phyloP scores from a whole-genome alignment of 208 protist species.

The Trypanosoma grayi region DNA sequence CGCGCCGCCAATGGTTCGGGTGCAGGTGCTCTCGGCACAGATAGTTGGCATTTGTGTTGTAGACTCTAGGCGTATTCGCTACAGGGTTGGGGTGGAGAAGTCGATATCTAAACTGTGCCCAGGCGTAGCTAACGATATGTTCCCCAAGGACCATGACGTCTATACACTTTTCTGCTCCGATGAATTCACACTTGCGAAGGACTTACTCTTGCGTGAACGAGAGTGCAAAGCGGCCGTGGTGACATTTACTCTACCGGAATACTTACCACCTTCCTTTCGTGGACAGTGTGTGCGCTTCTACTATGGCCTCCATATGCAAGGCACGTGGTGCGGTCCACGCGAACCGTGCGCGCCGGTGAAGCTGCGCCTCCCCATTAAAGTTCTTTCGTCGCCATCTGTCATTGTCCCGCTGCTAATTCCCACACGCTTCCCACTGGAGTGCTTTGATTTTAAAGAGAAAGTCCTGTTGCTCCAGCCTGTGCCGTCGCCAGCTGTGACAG shows the following conservation, averaged over 20 bases:
- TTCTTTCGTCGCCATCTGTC: slow-evolving; percentile 14
- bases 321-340: neutral
- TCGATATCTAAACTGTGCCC: neutral
- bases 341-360: neutral
- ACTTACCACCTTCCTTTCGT: slow-evolving; percentile 43
- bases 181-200: slow-evolving; percentile 7
- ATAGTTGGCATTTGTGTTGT: slow-evolving; percentile 27
- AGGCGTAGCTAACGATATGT: neutral
- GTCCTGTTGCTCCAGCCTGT: slow-evolving; percentile 28
- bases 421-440: slow-evolving; percentile 35
- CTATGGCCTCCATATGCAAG: slow-evolving; percentile 17
- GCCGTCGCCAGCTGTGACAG: slow-evolving; percentile 29
- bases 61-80: slow-evolving; percentile 35
- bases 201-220: slow-evolving; percentile 18
- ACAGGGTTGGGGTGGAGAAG: slow-evolving; percentile 1
- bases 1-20: slow-evolving; percentile 18
- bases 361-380: slow-evolving; percentile 15
- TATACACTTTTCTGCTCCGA: slow-evolving; percentile 24
- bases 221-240: slow-evolving; percentile 23
- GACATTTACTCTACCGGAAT: slow-evolving; percentile 47
- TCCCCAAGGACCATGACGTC: slow-evolving; percentile 5
- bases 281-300: slow-evolving; percentile 31
- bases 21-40: slow-evolving; percentile 28
- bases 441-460: slow-evolving; percentile 28
- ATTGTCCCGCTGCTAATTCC: slow-evolving; percentile 16